Evolutionary conservation across 2,329 filamentous ascomycete species (phyloP), one percentile per base, ranked within the genome.

Genomic region (Didymella pomorum): DNA sequence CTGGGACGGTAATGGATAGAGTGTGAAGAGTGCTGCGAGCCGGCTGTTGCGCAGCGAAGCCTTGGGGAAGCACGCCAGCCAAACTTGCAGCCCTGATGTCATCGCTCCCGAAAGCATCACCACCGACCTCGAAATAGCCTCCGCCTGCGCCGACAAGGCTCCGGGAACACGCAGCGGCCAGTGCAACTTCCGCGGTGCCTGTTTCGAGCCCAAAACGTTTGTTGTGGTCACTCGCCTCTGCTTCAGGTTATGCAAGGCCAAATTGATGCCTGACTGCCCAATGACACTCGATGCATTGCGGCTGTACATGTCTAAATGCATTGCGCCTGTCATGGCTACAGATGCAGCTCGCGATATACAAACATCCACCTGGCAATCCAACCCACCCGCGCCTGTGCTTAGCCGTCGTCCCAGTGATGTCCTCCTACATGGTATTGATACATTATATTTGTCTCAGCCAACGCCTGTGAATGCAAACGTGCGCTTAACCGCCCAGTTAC

Each of bases 401-500:
- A 18, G 35, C 35, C 8, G 31, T 35, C 31, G 16, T 35, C 31
- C 31, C 31, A 35, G 31, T 35, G 14, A 35, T 35, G 16, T 42
- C 35, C 23, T 39, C 33, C 16, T 41, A 21, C 11, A 26, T 35
- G 18, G 20, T 42, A 45, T 46, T 41, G 18, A 45, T 39, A 39
- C 29, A 29, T 29, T 28, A 21, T 11, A 7, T 44, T 16, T 44
- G 46, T 20, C n/a, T 20, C 31, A 35, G 23, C 54, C 48, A 57
- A 57, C 48, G 54, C 54, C 54, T 46, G 43, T 48, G 42, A 47
- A 50, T 54, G 49, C 45, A 46, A 51, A 31, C 3, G 16, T 39
- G 21, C 51, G 45, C 55, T 53, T 58, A 63, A 60, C 59, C 60
- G 21, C 20, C 56, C 29, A 55, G 56, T 59, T 68, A 76, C 64